These are phyloP conservation scores for Diplotaxis tenuifolia DNA, from an alignment of 345 rosid species.

Conservation along the genomic window DNA sequence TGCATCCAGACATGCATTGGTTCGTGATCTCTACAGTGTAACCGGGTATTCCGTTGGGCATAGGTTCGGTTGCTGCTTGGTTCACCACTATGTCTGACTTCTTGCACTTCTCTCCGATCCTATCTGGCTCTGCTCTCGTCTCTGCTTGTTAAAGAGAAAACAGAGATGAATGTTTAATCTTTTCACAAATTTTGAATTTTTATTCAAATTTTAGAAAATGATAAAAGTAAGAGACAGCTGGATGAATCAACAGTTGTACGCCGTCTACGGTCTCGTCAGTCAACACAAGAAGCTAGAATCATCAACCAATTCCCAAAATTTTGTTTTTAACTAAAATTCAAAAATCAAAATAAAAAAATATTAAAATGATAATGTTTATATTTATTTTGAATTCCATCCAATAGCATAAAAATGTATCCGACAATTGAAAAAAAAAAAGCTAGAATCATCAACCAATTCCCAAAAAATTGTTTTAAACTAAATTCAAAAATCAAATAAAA, in stretches of 20 bases:
- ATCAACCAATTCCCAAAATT: background rate
- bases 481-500: background rate
- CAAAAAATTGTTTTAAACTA: background rate
- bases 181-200: background rate
- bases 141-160: background rate
- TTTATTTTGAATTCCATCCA: background rate
- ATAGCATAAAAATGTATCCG: background rate
- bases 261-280: background rate
- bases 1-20: conserved; percentile 65
- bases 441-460: background rate
- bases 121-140: conserved; percentile 38
- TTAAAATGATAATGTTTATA: background rate
- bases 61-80: conserved; percentile 67
- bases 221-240: conserved; percentile 5
- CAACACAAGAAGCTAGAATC: background rate
- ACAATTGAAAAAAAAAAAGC: background rate
- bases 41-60: conserved; percentile 74
- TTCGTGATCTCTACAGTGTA: conserved; percentile 78
- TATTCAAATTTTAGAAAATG: background rate
- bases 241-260: background rate
- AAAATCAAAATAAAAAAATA: background rate
- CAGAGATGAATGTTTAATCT: background rate
- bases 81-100: conserved; percentile 57
- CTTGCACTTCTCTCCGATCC: conserved; percentile 65
- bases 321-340: background rate